Evolutionary conservation across 768 basidiomycete species (phyloP).

Genomic region (Piloderma croceum): DNA sequence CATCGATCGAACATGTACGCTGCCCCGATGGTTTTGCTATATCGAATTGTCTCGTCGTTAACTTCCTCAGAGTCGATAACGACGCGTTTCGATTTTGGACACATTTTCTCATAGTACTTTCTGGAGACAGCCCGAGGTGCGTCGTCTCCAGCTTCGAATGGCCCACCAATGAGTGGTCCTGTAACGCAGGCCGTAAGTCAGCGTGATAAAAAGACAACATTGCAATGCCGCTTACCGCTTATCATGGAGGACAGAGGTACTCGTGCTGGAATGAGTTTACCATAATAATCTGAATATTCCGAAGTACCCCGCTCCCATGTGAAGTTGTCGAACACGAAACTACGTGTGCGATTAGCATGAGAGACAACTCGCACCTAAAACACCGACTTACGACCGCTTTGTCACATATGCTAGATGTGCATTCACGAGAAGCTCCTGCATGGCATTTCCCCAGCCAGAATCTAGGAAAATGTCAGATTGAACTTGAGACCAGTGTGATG

Average conservation of each 20-base stretch:
- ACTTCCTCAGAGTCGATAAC: slow-evolving; percentile 24
- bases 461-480: slow-evolving; percentile 21
- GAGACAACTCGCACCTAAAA: slow-evolving; percentile 5
- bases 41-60: slow-evolving; percentile 12
- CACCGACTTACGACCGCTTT: slow-evolving; percentile 42
- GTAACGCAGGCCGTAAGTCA: slow-evolving; percentile 6
- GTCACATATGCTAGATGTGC: slow-evolving; percentile 43
- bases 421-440: slow-evolving; percentile 54
- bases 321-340: slow-evolving; percentile 56
- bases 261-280: slow-evolving; percentile 45
- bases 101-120: slow-evolving; percentile 42
- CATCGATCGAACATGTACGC: slow-evolving; percentile 38
- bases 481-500: background rate
- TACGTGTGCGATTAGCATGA: slow-evolving; percentile 10
- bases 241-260: slow-evolving; percentile 52
- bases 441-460: slow-evolving; percentile 56
- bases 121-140: slow-evolving; percentile 41
- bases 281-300: slow-evolving; percentile 43
- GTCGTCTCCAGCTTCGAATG: slow-evolving; percentile 28
- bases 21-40: slow-evolving; percentile 26
- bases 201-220: background rate
- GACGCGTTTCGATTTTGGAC: slow-evolving; percentile 35
- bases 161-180: slow-evolving; percentile 42
- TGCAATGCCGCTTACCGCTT: slow-evolving; percentile 33
- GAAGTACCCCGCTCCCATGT: slow-evolving; percentile 42